Conservation (phyloP, 2,329 filamentous ascomycete species). For the Aspergillus costaricaensis region DNA sequence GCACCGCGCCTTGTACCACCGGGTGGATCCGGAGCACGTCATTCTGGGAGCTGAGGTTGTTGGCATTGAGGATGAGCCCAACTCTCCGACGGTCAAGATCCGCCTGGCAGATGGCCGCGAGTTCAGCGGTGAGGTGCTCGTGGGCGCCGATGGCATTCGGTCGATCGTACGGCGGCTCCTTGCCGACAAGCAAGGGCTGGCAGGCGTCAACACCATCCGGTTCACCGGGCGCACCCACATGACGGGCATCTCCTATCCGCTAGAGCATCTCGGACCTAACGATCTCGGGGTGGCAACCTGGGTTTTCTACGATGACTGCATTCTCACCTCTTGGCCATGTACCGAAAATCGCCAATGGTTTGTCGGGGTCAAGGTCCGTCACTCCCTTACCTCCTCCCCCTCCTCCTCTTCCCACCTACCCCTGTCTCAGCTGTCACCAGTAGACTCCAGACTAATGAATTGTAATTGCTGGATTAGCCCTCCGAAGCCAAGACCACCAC, state of each 20-base stretch:
- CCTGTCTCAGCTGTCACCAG: neutral
- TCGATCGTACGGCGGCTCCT: constrained; percentile 2
- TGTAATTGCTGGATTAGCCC: neutral
- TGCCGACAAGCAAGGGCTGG: neutral
- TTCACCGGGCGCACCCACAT: constrained; percentile 9
- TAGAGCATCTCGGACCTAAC: neutral
- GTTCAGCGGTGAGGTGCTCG: constrained; percentile 1
- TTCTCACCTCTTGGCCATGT: constrained; percentile 6
- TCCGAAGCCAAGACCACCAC: neutral
- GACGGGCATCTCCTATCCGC: neutral
- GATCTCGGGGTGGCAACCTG: neutral
- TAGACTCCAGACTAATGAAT: neutral
- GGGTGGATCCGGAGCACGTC: neutral
- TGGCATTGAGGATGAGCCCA: neutral
- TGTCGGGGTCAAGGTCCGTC: constrained; percentile 4
- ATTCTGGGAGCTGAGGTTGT: neutral
- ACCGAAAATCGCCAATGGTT: constrained; percentile 9
- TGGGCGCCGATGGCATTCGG: constrained; percentile 8
- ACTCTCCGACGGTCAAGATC: neutral
- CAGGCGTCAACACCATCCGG: constrained; percentile 1
- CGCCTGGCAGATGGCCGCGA: neutral
- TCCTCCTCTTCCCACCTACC: neutral
- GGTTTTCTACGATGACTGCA: constrained; percentile 6
- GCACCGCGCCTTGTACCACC: constrained; percentile 1
- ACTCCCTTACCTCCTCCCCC: too few relatives aligned